phyloP scores from a whole-genome alignment of 2,329 filamentous ascomycete genomes.

The Colletotrichum sp. region DNA sequence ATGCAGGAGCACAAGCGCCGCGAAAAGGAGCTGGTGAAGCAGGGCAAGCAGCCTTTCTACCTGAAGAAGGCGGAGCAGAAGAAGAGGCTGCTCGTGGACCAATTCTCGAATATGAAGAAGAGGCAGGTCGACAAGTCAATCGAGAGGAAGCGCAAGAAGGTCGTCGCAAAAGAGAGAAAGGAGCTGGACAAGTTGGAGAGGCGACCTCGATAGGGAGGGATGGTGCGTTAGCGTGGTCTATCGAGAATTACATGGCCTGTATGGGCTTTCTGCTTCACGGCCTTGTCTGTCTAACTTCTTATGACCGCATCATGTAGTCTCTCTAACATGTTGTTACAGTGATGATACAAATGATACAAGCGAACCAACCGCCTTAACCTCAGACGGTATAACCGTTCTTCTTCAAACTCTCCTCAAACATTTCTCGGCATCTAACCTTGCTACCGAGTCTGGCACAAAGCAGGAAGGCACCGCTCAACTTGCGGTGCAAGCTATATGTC shows the following conservation, averaged over 20 bases:
- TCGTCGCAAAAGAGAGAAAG: conserved; percentile 83
- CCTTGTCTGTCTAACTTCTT: background rate
- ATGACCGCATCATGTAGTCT: background rate
- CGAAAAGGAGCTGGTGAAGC: conserved; percentile 83
- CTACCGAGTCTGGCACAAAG: conserved; percentile 88
- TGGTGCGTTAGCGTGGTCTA: background rate
- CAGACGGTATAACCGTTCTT: conserved; percentile 32
- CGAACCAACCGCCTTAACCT: background rate
- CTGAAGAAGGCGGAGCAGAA: conserved; percentile 92
- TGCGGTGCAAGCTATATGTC: conserved; percentile 94
- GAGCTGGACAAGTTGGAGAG: conserved; percentile 56
- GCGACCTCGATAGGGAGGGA: background rate
- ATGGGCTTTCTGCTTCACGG: background rate
- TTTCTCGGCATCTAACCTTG: conserved; percentile 76
- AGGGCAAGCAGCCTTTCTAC: conserved; percentile 93
- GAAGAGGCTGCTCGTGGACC: conserved; percentile 79
- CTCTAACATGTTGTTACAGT: conserved; percentile 7
- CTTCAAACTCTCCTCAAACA: conserved; percentile 70
- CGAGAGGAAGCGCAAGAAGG: conserved; percentile 89
- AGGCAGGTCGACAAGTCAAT: conserved; percentile 84
- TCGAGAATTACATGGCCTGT: background rate
- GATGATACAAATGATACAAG: conserved; percentile 17
- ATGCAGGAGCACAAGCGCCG: conserved; percentile 76
- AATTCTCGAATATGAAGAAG: conserved; percentile 83
- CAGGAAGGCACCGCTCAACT: conserved; percentile 93